Conservation (phyloP, 306 rosid species). For the Ormosia emarginata region DNA sequence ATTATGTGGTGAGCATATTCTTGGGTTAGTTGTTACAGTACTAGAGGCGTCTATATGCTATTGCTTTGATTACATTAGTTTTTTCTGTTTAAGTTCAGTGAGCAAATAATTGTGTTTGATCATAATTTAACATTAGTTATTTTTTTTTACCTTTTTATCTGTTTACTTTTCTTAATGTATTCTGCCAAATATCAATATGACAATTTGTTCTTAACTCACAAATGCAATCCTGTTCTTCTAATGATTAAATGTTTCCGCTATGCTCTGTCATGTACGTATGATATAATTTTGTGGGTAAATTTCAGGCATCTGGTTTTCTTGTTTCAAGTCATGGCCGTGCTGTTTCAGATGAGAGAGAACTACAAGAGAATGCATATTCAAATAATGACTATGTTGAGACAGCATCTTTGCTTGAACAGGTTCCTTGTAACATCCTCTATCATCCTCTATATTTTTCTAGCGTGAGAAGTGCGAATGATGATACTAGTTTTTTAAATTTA, state of each 20-base stretch:
- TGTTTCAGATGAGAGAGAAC: constrained; percentile 69
- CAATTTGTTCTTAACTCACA: not conserved
- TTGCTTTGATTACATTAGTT: not conserved
- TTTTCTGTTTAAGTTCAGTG: constrained; percentile 11
- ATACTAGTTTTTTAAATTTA: constrained; percentile 22
- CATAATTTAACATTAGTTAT: constrained; percentile 4
- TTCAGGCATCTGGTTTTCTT: constrained; percentile 86
- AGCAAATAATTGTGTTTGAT: not conserved
- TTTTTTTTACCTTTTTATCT: not conserved
- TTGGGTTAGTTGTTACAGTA: not conserved
- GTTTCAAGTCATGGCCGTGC: constrained; percentile 62
- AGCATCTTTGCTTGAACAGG: constrained; percentile 85
- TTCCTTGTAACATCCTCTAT: constrained; percentile 25
- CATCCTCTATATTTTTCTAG: constrained; percentile 3
- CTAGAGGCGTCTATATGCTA: not conserved
- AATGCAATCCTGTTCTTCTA: not conserved
- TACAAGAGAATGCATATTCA: constrained; percentile 70
- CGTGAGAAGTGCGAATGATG: not conserved
- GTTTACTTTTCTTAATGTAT: not conserved
- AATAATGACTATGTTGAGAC: constrained; percentile 60
- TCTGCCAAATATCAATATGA: not conserved
- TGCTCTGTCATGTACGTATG: constrained; percentile 7
- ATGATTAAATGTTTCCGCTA: not conserved
- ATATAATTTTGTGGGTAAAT: constrained; percentile 20
- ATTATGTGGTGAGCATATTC: constrained; percentile 20